These are phyloP conservation scores for Thelephora terrestris DNA, from an alignment of 1,284 basidiomycete genomes.

Conservation along the genomic window DNA sequence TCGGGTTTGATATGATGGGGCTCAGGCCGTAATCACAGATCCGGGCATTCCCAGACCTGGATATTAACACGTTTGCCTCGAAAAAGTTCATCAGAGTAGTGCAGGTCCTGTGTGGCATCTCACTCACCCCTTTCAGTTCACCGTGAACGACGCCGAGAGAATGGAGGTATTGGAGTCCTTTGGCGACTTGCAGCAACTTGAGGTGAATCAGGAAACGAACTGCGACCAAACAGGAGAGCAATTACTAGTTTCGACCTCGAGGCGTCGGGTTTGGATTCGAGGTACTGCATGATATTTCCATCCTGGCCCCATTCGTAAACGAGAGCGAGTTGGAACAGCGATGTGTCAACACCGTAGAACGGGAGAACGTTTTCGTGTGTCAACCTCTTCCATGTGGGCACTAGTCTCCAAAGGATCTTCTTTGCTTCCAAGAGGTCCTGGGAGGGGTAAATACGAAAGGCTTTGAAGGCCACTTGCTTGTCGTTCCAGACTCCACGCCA, in stretches of 20 bases:
- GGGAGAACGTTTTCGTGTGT: slow-evolving; percentile 2
- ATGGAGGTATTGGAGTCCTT: slow-evolving; percentile 6
- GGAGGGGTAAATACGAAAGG: not conserved
- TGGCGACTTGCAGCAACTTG: slow-evolving; percentile 3
- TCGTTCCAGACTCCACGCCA: not conserved
- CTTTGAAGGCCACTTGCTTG: not conserved
- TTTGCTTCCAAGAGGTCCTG: not conserved
- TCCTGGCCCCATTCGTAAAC: not conserved
- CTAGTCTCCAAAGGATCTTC: not conserved
- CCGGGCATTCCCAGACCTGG: not conserved
- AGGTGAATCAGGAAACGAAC: not conserved
- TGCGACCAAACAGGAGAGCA: not conserved
- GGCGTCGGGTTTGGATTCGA: not conserved
- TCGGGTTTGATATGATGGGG: not conserved
- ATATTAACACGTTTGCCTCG: no score
- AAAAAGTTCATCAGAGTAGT: no score
- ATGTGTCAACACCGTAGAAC: slow-evolving; percentile 4
- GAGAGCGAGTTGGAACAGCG: slow-evolving; percentile 1
- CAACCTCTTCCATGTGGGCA: slow-evolving; percentile 2
- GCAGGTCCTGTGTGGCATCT: no score
- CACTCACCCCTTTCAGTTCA: slow-evolving; percentile 7
- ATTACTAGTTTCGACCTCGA: not conserved
- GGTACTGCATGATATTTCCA: not conserved
- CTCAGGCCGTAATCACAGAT: slow-evolving; percentile 4
- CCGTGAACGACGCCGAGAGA: slow-evolving; percentile 6